Conservation (phyloP, 208 protist species). For the Wallacemonas rigidus region DNA sequence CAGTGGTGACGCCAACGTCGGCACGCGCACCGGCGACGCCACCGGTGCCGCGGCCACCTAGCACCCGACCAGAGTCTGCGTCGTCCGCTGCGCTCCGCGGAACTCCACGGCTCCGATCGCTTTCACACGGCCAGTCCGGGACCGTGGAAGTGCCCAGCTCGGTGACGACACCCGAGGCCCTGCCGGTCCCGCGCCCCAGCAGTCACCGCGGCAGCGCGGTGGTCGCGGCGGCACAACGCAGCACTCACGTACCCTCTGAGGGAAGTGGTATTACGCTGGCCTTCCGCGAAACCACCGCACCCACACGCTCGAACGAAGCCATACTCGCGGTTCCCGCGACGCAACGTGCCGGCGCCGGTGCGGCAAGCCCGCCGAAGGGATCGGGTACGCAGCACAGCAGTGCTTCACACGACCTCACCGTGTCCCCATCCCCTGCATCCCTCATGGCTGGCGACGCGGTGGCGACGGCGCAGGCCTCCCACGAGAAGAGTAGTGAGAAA, state of each 20-base stretch:
- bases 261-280: neutral
- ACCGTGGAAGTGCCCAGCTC: too few species aligned
- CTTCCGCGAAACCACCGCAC: slow-evolving; percentile 9
- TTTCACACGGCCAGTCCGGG: neutral
- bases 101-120: neutral
- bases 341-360: neutral
- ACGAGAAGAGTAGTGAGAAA: too few species aligned
- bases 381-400: neutral
- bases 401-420: too few species aligned
- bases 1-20: too few species aligned
- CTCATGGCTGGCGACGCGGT: too few species aligned
- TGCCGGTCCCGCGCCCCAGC: too few species aligned
- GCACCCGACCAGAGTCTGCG: neutral
- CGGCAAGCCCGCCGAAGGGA: neutral
- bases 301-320: slow-evolving; percentile 19
- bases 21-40: neutral
- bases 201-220: neutral
- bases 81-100: neutral
- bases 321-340: slow-evolving; percentile 1
- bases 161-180: too few species aligned
- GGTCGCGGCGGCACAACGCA: neutral
- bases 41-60: neutral
- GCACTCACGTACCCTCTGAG: neutral
- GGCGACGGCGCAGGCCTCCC: too few species aligned
- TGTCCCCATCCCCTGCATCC: too few species aligned